Percentiles rank a stretch among this genome's conserved stretches.
Conservation (phyloP, 2,329 filamentous ascomycete species). For the Triangularia setosa region DNA sequence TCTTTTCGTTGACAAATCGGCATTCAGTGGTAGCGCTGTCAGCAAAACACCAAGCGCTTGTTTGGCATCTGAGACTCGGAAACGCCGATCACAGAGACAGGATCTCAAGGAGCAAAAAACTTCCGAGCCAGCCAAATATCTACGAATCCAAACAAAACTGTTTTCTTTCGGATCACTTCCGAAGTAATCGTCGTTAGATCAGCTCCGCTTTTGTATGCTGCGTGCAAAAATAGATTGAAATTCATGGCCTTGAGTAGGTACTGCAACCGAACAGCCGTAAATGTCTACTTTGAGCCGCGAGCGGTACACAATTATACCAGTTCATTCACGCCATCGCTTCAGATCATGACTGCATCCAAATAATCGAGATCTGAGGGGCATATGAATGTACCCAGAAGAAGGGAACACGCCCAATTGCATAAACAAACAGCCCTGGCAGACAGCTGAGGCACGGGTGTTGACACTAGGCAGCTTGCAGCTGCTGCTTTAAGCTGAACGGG, state of each 20-base stretch:
- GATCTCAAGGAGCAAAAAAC: conserved; percentile 9
- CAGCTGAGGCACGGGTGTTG: background rate
- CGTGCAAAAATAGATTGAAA: background rate
- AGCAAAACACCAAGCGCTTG: conserved; percentile 7
- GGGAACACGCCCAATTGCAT: background rate
- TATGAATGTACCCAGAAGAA: background rate
- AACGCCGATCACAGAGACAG: conserved; percentile 15
- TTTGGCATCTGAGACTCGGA: conserved; percentile 23
- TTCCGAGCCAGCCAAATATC: conserved; percentile 17
- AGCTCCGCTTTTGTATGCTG: background rate
- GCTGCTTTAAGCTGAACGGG: conserved; percentile 31
- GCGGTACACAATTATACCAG: background rate
- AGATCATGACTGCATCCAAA: background rate
- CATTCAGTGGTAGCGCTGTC: background rate
- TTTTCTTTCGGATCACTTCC: conserved; percentile 9
- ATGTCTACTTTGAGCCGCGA: background rate
- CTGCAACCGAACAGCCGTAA: background rate
- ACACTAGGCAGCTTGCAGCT: conserved; percentile 12
- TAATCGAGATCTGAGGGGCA: background rate
- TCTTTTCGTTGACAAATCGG: background rate
- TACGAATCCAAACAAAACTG: conserved; percentile 17
- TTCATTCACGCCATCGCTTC: background rate
- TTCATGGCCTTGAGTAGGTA: background rate
- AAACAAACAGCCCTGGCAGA: background rate
- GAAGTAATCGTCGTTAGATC: background rate